phyloP scores from a whole-genome alignment of 176 grass and related monocot species.

The Oryza punctata region DNA sequence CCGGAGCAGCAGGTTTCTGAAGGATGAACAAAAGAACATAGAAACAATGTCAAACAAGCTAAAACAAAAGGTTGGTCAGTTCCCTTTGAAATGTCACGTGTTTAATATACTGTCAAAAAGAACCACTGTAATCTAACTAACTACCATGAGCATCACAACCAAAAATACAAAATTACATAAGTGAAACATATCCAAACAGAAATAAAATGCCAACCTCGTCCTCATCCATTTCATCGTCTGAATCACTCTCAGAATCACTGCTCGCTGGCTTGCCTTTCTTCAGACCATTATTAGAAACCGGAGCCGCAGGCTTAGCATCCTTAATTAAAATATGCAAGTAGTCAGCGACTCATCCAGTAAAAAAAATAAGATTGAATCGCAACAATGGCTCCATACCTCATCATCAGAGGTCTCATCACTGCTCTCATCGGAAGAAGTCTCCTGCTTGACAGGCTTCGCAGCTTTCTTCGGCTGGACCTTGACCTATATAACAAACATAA shows the following conservation, averaged over 20 bases:
- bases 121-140: background rate
- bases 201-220: slow-evolving; percentile 32
- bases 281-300: slow-evolving; percentile 30
- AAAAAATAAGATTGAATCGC: background rate
- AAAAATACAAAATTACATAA: background rate
- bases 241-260: slow-evolving; percentile 45
- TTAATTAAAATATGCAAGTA: slow-evolving; percentile 20
- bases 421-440: slow-evolving; percentile 61
- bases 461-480: slow-evolving; percentile 62
- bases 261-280: slow-evolving; percentile 59
- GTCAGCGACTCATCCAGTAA: background rate
- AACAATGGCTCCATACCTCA: slow-evolving; percentile 44
- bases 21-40: background rate
- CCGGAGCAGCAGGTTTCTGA: slow-evolving; percentile 42
- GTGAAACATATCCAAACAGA: background rate
- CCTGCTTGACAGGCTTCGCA: slow-evolving; percentile 44
- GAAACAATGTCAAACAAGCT: background rate
- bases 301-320: slow-evolving; percentile 40
- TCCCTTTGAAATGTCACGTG: background rate
- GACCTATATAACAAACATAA: slow-evolving; percentile 34
- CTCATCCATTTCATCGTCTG: slow-evolving; percentile 56
- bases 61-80: background rate
- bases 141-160: background rate
- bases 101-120: background rate
- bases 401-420: slow-evolving; percentile 69